A percentile compares a stretch with the other conserved stretches of the same genome.
Evolutionary conservation across 2,329 filamentous ascomycete species (phyloP).

Genomic region (Diaporthe vaccinii): DNA sequence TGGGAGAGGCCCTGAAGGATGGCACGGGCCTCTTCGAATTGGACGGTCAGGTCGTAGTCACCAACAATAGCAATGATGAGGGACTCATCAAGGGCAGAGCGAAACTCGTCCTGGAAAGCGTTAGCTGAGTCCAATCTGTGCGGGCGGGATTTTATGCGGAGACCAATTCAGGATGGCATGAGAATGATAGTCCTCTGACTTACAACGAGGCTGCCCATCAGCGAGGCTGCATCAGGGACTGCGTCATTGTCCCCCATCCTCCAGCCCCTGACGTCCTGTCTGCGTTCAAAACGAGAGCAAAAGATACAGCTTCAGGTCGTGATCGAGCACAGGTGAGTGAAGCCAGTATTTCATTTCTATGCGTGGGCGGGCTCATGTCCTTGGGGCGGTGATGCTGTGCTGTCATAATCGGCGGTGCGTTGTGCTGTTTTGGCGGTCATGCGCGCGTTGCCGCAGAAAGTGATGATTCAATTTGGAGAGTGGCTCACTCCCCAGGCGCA

Average conservation of each 20-base stretch:
- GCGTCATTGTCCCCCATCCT: constrained; percentile 29
- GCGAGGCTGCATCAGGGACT: constrained; percentile 26
- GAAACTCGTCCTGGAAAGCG: constrained; percentile 73
- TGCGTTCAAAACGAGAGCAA: background rate
- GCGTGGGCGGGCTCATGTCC: background rate
- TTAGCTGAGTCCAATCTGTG: background rate
- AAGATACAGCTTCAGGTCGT: background rate
- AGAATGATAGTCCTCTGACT: background rate
- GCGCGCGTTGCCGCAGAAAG: background rate
- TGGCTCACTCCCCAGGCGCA: background rate
- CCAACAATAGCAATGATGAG: constrained; percentile 81
- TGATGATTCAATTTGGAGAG: constrained; percentile 26
- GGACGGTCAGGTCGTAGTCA: constrained; percentile 76
- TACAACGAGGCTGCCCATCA: constrained; percentile 37
- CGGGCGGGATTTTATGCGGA: no score
- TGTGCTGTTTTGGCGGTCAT: background rate
- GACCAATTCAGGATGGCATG: background rate
- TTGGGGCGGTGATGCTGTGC: background rate
- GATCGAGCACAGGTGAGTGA: background rate
- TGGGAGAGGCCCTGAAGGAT: constrained; percentile 76
- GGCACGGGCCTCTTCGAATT: constrained; percentile 67
- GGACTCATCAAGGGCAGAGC: constrained; percentile 81
- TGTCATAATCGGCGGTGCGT: background rate
- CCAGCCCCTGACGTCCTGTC: background rate
- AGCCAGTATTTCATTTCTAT: background rate